phyloP scores from a whole-genome alignment of 108 stramenopile species.

The Cylindrotheca fusiformis region DNA sequence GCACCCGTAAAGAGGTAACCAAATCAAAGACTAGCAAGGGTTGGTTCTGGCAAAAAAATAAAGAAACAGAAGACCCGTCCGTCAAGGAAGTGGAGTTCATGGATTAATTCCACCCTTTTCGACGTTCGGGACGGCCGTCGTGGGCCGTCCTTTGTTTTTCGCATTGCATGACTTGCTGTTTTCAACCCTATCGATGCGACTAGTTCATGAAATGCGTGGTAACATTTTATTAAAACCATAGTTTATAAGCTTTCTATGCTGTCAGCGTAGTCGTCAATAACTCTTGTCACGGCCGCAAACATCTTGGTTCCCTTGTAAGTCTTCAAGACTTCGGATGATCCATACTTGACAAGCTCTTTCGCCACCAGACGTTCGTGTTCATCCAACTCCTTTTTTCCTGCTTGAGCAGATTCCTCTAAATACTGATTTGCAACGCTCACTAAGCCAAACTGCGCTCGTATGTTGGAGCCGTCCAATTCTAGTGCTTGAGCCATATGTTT shows the following conservation, averaged over 20 bases:
- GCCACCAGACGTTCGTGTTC: conserved; percentile 67
- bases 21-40: no score
- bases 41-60: no score
- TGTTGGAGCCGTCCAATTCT: conserved; percentile 60
- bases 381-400: conserved; percentile 45
- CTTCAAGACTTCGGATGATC: conserved; percentile 51
- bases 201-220: no score
- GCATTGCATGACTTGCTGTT: no score
- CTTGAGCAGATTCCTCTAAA: conserved; percentile 48
- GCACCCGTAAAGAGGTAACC: no score
- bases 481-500: conserved; percentile 81
- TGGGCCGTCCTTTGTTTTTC: no score
- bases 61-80: no score
- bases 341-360: conserved; percentile 63
- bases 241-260: conserved; percentile 11
- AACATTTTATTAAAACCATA: no score
- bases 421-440: conserved; percentile 64
- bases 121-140: no score
- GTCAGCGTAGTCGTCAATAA: conserved; percentile 46
- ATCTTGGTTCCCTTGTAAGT: conserved; percentile 53
- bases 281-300: conserved; percentile 43
- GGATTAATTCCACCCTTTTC: no score
- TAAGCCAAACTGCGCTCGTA: conserved; percentile 70
- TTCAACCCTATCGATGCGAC: no score
- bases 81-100: no score